Conservation (phyloP, 225 moss, liverwort and hornwort genomes). For the Anthoceros angustus region DNA sequence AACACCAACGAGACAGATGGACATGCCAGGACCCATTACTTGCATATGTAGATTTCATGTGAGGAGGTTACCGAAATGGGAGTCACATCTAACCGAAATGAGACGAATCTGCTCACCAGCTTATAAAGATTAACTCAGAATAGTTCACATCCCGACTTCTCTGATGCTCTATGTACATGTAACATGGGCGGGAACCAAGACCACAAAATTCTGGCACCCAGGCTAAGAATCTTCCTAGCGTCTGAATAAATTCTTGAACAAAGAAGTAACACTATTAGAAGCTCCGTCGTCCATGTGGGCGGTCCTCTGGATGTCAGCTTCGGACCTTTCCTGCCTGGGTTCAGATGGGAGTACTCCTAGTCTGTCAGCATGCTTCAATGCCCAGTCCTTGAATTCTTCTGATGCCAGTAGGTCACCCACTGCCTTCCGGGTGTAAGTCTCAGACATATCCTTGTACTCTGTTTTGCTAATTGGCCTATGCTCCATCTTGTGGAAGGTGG, state of each 20-base stretch:
- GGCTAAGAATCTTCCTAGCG: background rate
- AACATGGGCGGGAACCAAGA: background rate
- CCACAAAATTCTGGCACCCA: background rate
- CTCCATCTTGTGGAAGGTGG: background rate
- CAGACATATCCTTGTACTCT: background rate
- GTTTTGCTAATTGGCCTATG: background rate
- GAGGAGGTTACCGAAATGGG: too few species aligned
- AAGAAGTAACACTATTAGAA: background rate
- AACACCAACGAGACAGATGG: too few species aligned
- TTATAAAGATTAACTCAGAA: background rate
- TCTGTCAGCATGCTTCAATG: background rate
- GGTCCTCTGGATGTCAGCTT: background rate
- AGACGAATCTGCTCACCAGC: background rate
- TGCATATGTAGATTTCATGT: too few species aligned
- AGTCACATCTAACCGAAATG: too few species aligned
- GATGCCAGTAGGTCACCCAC: background rate
- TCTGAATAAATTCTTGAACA: background rate
- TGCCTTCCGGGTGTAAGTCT: background rate
- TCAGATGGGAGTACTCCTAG: background rate
- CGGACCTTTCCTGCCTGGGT: background rate
- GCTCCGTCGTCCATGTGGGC: background rate
- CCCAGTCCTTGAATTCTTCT: background rate
- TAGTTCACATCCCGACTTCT: background rate
- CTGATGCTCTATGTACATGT: background rate
- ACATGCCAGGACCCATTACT: too few species aligned